Base-by-base conservation (phyloP, 148 eudicot species). In the Heliosperma pusillum region DNA sequence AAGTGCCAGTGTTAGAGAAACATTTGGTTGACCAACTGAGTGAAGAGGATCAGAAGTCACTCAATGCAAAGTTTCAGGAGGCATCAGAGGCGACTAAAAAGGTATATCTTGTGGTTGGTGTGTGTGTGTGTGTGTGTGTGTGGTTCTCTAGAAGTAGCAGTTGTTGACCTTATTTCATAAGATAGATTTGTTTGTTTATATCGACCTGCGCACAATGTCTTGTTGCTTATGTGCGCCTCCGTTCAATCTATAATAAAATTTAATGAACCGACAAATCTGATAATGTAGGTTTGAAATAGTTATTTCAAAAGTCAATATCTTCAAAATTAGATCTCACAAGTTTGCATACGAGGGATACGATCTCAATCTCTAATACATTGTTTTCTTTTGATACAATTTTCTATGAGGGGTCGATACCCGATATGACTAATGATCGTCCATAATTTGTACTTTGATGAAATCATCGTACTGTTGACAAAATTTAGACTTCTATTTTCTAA, bases 1-100 rank as follows among this genome's bases (percentile, higher is more conserved):
- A 85, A 85, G 97, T 96, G 78, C 97, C 99, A 45, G 91, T 75
- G 16, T 78, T 96, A 79, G 99, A 95, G 85, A 92, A 92, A 82
- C 88, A 95, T 82, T 83, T 95, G 30, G 81, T 92, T 58, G 93
- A 89, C 79, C 99, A 95, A 80, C 90, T 95, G 68, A 95, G 97
- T 79, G 91, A 88, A 82, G 92, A 85, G 81, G 97, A 95, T 80
- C 99, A 95, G 82, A 86, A 90, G 73, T 78, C 91, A 70, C 84
- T 95, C 69, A 89, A 90, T 79, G 79, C 88, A 69, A 95, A 90
- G 82, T 95, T 95, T 78, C 82, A 87, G 76, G 99, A 95, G 82
- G 96, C 97, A 74, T 84, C 91, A 42, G 97, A 88, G 76, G 99
- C 97, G 19, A 91, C 89, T 72, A 90, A 88, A 77, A 95, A 89